A percentile compares a stretch with the other conserved stretches of the same genome.
Evolutionary conservation across 495 filamentous ascomycete genomes (phyloP).

Genomic region (Collariella sp.): DNA sequence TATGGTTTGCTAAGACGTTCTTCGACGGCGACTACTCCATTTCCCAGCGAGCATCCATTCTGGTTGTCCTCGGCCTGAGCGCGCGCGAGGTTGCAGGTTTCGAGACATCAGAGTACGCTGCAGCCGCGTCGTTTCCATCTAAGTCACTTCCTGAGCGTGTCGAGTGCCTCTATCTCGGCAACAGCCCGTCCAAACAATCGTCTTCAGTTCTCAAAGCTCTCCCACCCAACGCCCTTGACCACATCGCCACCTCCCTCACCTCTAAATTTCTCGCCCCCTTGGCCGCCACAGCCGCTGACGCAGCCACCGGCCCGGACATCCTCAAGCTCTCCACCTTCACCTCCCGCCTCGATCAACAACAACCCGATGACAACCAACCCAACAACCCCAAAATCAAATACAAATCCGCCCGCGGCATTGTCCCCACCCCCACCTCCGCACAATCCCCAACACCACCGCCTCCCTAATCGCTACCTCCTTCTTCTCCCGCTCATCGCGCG

Average conservation of each 20-base stretch:
- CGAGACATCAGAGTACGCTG: conserved; percentile 50
- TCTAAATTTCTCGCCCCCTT: conserved; percentile 69
- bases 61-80: conserved; percentile 71
- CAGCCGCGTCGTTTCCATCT: conserved; percentile 53
- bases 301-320: conserved; percentile 64
- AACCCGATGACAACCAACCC: neutral
- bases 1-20: conserved; percentile 75
- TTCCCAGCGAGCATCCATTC: conserved; percentile 67
- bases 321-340: conserved; percentile 61
- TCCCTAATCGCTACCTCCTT: conserved; percentile 64
- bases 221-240: conserved; percentile 50
- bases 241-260: conserved; percentile 52
- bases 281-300: conserved; percentile 61
- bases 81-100: conserved; percentile 85
- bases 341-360: conserved; percentile 28
- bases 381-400: conserved; percentile 15
- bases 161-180: conserved; percentile 39
- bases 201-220: conserved; percentile 40
- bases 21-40: conserved; percentile 89
- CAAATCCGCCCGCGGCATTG: conserved; percentile 39
- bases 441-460: conserved; percentile 66
- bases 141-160: conserved; percentile 57
- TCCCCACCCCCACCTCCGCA: conserved; percentile 65
- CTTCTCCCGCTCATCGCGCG: conserved; percentile 65
- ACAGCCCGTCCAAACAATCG: conserved; percentile 10